Evolutionary conservation across 2,329 filamentous ascomycete species (phyloP).

Genomic region (Diaporthe helianthi): DNA sequence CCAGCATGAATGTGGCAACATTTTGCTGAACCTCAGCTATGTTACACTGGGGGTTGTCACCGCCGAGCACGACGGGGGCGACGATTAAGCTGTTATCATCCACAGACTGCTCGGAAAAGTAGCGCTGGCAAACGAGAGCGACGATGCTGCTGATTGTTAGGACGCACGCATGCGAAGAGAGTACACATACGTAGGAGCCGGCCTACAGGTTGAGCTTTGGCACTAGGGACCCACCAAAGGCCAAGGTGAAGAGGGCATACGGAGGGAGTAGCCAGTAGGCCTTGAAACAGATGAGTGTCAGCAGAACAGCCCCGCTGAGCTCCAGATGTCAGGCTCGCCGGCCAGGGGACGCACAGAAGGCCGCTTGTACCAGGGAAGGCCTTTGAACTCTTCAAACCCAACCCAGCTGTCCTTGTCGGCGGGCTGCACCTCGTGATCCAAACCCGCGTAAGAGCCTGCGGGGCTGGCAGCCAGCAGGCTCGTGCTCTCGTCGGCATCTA

Average conservation of each 20-base stretch:
- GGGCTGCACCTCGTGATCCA: conserved; percentile 31
- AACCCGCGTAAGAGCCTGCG: conserved; percentile 34
- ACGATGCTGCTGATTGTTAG: conserved; percentile 63
- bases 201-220: conserved; percentile 81
- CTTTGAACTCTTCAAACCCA: conserved; percentile 63
- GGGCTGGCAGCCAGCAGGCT: conserved; percentile 47
- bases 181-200: neutral
- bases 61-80: conserved; percentile 70
- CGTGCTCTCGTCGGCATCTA: conserved; percentile 45
- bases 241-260: conserved; percentile 81
- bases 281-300: conserved; percentile 51
- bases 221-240: conserved; percentile 85
- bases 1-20: conserved; percentile 80
- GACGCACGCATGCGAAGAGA: neutral
- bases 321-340: conserved; percentile 43
- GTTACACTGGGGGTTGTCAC: conserved; percentile 79
- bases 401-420: conserved; percentile 50
- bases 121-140: conserved; percentile 81
- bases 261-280: conserved; percentile 85
- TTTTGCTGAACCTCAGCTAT: conserved; percentile 78
- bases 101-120: conserved; percentile 73
- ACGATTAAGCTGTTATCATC: conserved; percentile 66
- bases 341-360: conserved; percentile 70
- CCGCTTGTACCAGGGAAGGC: conserved; percentile 66
- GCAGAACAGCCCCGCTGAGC: conserved; percentile 1